Percentiles rank a stretch among this genome's conserved stretches.
Conservation (phyloP, 352 stramenopile species). For the Aphanomyces cochlioides region DNA sequence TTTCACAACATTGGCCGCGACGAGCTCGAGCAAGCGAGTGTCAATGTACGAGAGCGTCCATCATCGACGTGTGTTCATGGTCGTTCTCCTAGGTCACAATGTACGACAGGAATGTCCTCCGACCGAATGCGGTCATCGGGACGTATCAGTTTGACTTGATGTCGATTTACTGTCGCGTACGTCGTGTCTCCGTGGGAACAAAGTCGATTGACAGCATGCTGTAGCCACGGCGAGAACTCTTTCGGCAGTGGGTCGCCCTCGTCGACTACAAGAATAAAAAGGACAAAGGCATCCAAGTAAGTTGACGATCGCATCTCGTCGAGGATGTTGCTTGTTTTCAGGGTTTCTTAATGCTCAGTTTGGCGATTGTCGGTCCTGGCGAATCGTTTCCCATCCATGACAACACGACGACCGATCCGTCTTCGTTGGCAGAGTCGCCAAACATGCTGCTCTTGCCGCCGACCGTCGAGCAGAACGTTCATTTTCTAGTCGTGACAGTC, state of each 20-base stretch:
- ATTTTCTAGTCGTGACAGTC: constrained; percentile 79
- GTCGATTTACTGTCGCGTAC: constrained; percentile 64
- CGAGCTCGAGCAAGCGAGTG: constrained; percentile 59
- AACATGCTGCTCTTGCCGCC: constrained; percentile 68
- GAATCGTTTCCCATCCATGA: constrained; percentile 65
- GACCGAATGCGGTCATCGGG: constrained; percentile 81
- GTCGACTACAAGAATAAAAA: constrained; percentile 83
- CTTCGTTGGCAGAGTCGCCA: constrained; percentile 31
- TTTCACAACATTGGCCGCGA: constrained; percentile 77
- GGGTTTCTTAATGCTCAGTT: constrained; percentile 63
- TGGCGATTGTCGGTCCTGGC: constrained; percentile 65
- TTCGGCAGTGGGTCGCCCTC: constrained; percentile 88
- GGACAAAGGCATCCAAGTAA: constrained; percentile 74
- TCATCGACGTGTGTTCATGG: not conserved
- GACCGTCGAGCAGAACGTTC: constrained; percentile 64
- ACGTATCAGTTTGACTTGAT: constrained; percentile 79
- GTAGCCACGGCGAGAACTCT: constrained; percentile 79
- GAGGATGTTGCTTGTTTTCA: not conserved
- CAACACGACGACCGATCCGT: not conserved
- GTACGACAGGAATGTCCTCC: constrained; percentile 65
- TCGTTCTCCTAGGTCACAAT: constrained; percentile 49
- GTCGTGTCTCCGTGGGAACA: constrained; percentile 5
- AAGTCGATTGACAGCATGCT: not conserved
- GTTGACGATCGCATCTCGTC: not conserved
- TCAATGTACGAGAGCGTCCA: constrained; percentile 43